These are phyloP conservation scores for Mimosa pudica DNA, from an alignment of 306 rosid genomes.

Conservation along the genomic window DNA sequence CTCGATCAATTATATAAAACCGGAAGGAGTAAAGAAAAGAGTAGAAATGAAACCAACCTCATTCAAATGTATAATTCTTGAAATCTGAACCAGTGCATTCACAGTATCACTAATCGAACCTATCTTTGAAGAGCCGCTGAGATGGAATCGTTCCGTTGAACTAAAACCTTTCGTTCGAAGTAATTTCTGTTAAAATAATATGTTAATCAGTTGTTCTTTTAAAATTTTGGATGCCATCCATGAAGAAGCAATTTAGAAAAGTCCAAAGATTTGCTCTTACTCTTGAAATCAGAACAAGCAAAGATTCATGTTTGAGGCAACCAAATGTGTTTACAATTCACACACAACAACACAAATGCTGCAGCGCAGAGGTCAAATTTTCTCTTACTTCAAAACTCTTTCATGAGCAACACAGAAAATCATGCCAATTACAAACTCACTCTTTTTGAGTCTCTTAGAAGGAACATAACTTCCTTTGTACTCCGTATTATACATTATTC, in stretches of 20 bases:
- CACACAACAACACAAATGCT: slow-evolving; percentile 8
- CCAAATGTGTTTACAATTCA: slow-evolving; percentile 10
- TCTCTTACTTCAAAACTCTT: slow-evolving; percentile 32
- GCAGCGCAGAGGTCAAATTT: neutral
- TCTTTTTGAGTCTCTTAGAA: neutral
- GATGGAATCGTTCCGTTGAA: slow-evolving; percentile 53
- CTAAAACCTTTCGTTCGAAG: slow-evolving; percentile 60
- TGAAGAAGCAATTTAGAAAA: slow-evolving; percentile 5
- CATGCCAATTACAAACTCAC: neutral
- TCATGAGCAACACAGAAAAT: slow-evolving; percentile 5
- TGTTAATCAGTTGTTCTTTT: neutral
- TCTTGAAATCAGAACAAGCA: slow-evolving; percentile 1
- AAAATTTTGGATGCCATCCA: slow-evolving; percentile 23
- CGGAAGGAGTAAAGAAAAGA: slow-evolving; percentile 17
- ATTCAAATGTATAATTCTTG: slow-evolving; percentile 66
- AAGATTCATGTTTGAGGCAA: slow-evolving; percentile 17
- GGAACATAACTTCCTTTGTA: slow-evolving; percentile 19
- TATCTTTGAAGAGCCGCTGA: slow-evolving; percentile 42
- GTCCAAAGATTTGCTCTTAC: neutral
- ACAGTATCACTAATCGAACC: slow-evolving; percentile 45
- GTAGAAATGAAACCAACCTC: slow-evolving; percentile 62
- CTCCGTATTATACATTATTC: neutral
- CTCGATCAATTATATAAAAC: no score
- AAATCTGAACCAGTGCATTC: slow-evolving; percentile 60
- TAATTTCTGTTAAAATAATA: slow-evolving; percentile 53